A percentile compares a stretch with the other conserved stretches of the same genome.
Conservation (phyloP, 768 basidiomycete genomes). For the Macrolepiota albuminosa region DNA sequence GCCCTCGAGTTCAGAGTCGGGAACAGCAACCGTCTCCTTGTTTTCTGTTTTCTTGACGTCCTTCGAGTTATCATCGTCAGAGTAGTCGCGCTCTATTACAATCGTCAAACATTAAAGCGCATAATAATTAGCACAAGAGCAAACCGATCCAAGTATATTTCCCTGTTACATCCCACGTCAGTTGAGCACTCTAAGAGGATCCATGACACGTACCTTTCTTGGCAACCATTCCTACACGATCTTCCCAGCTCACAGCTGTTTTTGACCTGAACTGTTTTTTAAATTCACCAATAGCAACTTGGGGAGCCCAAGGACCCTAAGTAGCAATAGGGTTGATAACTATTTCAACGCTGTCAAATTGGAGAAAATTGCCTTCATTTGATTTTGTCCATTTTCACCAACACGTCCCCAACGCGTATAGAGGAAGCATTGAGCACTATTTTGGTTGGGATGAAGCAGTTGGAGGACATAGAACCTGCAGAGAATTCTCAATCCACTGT, state of each 20-base stretch:
- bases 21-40: constrained; percentile 33
- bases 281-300: constrained; percentile 43
- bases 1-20: constrained; percentile 37
- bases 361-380: constrained; percentile 36
- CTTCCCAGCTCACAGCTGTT: constrained; percentile 44
- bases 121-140: constrained; percentile 6
- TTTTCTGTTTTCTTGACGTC: constrained; percentile 23
- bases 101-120: background rate
- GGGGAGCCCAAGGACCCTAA: constrained; percentile 43
- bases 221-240: constrained; percentile 44
- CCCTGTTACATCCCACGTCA: constrained; percentile 25
- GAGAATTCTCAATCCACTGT: background rate
- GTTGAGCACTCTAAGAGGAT: background rate
- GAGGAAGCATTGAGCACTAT: constrained; percentile 29
- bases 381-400: constrained; percentile 47
- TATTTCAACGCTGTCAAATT: background rate
- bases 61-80: constrained; percentile 41
- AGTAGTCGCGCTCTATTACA: constrained; percentile 45
- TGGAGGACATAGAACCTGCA: constrained; percentile 56
- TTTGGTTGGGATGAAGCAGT: constrained; percentile 44
- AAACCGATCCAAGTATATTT: constrained; percentile 60
- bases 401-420: constrained; percentile 62
- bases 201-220: constrained; percentile 36
- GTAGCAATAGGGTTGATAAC: background rate
- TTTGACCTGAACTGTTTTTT: constrained; percentile 59